These are phyloP conservation scores for Smallanthus sonchifolius DNA, from an alignment of 129 eudicot species.

Conservation along the genomic window DNA sequence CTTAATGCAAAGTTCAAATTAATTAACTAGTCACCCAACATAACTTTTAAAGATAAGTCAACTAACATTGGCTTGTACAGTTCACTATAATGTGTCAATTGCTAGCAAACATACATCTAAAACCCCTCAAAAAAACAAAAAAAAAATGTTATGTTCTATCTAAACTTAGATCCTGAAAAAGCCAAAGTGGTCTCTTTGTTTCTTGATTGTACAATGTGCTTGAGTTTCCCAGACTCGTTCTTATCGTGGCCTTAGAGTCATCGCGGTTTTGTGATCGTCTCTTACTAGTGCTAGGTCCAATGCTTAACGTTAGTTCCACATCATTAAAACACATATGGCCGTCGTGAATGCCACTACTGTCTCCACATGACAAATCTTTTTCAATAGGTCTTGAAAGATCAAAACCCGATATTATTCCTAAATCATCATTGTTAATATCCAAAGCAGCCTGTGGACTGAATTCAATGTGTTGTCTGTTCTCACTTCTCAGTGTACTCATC, in stretches of 20 bases:
- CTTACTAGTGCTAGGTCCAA: constrained; percentile 42
- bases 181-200: constrained; percentile 44
- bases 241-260: constrained; percentile 11
- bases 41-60: neutral
- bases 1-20: neutral
- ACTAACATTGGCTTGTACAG: constrained; percentile 16
- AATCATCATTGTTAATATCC: constrained; percentile 17
- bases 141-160: constrained; percentile 34
- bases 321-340: constrained; percentile 20
- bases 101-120: constrained; percentile 12
- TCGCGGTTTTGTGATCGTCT: constrained; percentile 21
- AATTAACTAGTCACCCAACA: neutral
- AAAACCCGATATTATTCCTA: constrained; percentile 33
- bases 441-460: neutral
- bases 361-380: constrained; percentile 29
- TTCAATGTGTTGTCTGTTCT: neutral
- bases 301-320: constrained; percentile 57
- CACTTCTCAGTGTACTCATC: constrained; percentile 41
- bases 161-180: constrained; percentile 43
- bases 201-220: constrained; percentile 31
- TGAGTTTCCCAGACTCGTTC: constrained; percentile 31
- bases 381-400: constrained; percentile 40
- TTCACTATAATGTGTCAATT: constrained; percentile 10
- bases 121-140: neutral
- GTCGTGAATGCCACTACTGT: constrained; percentile 13